Percentiles rank a stretch among this genome's conserved stretches.
Conservation (phyloP, 192 early-diverging fungal genomes). For the Geranomyces variabilis region DNA sequence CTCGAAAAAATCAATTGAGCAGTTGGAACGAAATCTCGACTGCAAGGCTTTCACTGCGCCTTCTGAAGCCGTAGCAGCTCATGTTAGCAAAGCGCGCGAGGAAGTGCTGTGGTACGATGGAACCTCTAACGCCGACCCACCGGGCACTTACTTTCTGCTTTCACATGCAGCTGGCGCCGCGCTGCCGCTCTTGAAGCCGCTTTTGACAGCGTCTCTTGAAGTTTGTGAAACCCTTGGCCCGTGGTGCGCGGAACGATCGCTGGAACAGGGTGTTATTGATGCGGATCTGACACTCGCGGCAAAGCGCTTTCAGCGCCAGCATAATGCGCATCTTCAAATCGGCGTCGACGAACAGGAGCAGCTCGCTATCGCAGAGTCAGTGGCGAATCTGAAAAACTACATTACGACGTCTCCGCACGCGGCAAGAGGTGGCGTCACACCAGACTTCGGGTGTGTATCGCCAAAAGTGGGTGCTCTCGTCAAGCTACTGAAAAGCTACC, state of each 20-base stretch:
- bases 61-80: neutral
- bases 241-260: constrained; percentile 21
- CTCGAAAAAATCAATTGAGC: neutral
- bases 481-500: constrained; percentile 59
- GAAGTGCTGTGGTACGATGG: constrained; percentile 19
- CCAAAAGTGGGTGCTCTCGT: constrained; percentile 75
- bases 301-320: neutral
- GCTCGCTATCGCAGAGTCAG: neutral
- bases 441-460: constrained; percentile 35
- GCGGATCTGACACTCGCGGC: neutral
- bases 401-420: constrained; percentile 7
- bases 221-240: constrained; percentile 23
- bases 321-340: constrained; percentile 12
- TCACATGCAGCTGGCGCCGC: constrained; percentile 5
- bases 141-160: constrained; percentile 15
- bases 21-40: constrained; percentile 25
- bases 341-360: constrained; percentile 16
- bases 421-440: neutral
- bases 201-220: neutral
- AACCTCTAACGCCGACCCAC: constrained; percentile 1
- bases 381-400: constrained; percentile 8
- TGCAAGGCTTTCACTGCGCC: constrained; percentile 22
- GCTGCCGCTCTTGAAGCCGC: neutral
- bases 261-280: constrained; percentile 14
- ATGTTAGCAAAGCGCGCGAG: constrained; percentile 17